Evolutionary conservation across 2,329 filamentous ascomycete genomes (phyloP).

Genomic region (Beauveria pseudobassiana): DNA sequence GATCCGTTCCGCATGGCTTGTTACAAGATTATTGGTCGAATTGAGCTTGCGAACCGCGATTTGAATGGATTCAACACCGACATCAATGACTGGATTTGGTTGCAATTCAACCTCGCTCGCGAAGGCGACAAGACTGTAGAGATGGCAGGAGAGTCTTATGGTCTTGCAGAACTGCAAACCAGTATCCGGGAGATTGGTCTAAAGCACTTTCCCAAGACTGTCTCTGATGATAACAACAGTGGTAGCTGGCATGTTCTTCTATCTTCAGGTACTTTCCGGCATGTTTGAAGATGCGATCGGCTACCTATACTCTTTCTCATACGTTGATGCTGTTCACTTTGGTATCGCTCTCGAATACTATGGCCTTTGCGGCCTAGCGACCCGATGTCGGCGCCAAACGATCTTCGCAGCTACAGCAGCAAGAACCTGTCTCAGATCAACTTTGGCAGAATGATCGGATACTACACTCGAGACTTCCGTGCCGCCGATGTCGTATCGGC

Average conservation of each 20-base stretch:
- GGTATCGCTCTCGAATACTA: slow-evolving; percentile 85
- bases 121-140: slow-evolving; percentile 57
- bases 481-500: slow-evolving; percentile 83
- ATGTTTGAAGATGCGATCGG: slow-evolving; percentile 91
- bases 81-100: slow-evolving; percentile 65
- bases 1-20: slow-evolving; percentile 96
- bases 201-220: slow-evolving; percentile 79
- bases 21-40: slow-evolving; percentile 91
- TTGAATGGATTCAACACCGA: slow-evolving; percentile 56
- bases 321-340: slow-evolving; percentile 91
- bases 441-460: slow-evolving; percentile 87
- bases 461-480: slow-evolving; percentile 94
- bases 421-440: slow-evolving; percentile 75
- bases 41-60: slow-evolving; percentile 57
- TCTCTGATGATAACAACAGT: slow-evolving; percentile 65
- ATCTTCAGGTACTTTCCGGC: slow-evolving; percentile 81
- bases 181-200: slow-evolving; percentile 84
- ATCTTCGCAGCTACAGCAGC: slow-evolving; percentile 59
- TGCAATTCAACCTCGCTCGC: slow-evolving; percentile 62
- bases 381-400: slow-evolving; percentile 64
- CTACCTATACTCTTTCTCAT: slow-evolving; percentile 86
- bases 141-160: slow-evolving; percentile 59
- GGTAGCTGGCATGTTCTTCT: slow-evolving; percentile 83
- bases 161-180: slow-evolving; percentile 60
- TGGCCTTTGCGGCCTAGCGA: slow-evolving; percentile 83